These are phyloP conservation scores for Plasmodium yoelii DNA, from an alignment of 169 alveolate genomes.

Conservation along the genomic window DNA sequence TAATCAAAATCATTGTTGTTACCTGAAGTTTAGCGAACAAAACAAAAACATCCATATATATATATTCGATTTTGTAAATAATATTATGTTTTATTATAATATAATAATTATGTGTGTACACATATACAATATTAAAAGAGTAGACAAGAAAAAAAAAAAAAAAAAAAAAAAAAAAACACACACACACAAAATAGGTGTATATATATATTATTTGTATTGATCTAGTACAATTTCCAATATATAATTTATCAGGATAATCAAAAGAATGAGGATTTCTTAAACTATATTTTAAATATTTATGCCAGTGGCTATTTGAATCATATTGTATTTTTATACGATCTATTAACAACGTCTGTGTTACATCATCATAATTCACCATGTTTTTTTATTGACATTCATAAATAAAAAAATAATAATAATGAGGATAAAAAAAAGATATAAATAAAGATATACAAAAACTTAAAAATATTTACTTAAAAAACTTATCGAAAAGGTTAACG, in stretches of 20 bases:
- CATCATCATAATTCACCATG: conserved; percentile 70
- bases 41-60: background rate
- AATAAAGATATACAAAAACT: background rate
- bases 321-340: conserved; percentile 56
- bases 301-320: conserved; percentile 60
- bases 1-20: conserved; percentile 41
- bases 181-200: too few species aligned
- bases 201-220: too few species aligned
- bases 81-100: too few species aligned
- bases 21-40: background rate
- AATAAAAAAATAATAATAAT: background rate
- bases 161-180: too few species aligned
- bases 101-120: too few species aligned
- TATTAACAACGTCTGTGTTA: conserved; percentile 50
- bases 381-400: background rate
- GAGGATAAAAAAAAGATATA: background rate
- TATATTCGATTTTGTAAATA: too few species aligned
- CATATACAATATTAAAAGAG: too few species aligned
- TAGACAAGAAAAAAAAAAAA: too few species aligned
- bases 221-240: conserved; percentile 11
- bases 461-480: background rate
- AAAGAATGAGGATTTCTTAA: conserved; percentile 68
- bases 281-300: conserved; percentile 60
- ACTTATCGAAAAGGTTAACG: too few species aligned
- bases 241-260: conserved; percentile 30